phyloP scores from a whole-genome alignment of 768 basidiomycete species.

The Cyclocybe cylindracea region DNA sequence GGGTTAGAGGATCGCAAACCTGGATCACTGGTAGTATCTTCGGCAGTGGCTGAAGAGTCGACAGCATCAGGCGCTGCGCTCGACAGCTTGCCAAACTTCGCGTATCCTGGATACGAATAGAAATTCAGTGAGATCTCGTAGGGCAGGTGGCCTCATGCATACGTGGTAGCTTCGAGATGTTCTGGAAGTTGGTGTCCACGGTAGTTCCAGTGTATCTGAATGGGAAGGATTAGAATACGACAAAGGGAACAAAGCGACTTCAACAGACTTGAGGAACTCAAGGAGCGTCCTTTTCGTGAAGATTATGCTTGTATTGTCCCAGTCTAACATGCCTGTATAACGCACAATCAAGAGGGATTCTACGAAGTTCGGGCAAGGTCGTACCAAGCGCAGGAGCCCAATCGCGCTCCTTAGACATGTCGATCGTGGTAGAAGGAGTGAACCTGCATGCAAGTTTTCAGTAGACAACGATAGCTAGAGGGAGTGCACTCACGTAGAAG shows the following conservation, averaged over 20 bases:
- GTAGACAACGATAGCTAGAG: not conserved
- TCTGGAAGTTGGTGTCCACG: conserved; percentile 73
- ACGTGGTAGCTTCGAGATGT: conserved; percentile 79
- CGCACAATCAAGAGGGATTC: not conserved
- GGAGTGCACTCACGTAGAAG: conserved; percentile 36
- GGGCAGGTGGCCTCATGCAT: conserved; percentile 18
- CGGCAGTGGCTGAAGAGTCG: conserved; percentile 13
- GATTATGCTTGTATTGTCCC: conserved; percentile 75
- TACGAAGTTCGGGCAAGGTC: not conserved
- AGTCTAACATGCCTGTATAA: conserved; percentile 71
- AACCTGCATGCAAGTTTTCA: conserved; percentile 41
- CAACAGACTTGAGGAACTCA: conserved; percentile 72
- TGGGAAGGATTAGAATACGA: not conserved
- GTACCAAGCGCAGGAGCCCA: conserved; percentile 71
- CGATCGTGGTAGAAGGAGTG: conserved; percentile 54
- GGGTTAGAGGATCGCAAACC: not conserved
- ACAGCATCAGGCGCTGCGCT: conserved; percentile 9
- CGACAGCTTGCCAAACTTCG: conserved; percentile 62
- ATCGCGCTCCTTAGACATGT: conserved; percentile 68
- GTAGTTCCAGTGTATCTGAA: conserved; percentile 71
- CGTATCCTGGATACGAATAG: conserved; percentile 53
- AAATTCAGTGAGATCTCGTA: not conserved
- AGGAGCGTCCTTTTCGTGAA: conserved; percentile 78
- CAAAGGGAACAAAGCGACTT: too few relatives aligned
- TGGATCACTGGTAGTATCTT: conserved; percentile 3